phyloP scores from a whole-genome alignment of 169 alveolate genomes.

The Cryptosporidium ubiquitum region DNA sequence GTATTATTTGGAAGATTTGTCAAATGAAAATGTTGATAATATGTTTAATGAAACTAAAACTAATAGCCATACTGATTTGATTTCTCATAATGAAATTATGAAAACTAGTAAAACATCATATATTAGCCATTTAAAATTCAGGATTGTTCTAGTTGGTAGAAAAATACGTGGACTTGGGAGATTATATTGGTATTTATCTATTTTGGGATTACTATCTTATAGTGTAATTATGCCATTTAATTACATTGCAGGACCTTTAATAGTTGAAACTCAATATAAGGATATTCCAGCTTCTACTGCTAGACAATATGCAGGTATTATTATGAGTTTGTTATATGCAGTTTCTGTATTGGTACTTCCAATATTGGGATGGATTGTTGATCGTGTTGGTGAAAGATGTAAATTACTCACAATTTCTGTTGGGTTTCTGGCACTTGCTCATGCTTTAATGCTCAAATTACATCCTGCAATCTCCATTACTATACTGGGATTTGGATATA shows the following conservation, averaged over 20 bases:
- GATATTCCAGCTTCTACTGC: slow-evolving; percentile 72
- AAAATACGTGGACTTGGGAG: slow-evolving; percentile 56
- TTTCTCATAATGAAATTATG: slow-evolving; percentile 24
- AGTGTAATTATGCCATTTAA: slow-evolving; percentile 73
- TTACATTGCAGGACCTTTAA: slow-evolving; percentile 71
- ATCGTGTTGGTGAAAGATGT: slow-evolving; percentile 74
- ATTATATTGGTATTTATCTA: slow-evolving; percentile 57
- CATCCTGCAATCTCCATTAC: slow-evolving; percentile 72
- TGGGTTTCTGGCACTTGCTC: slow-evolving; percentile 61
- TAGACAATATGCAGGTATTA: slow-evolving; percentile 70
- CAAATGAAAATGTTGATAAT: not conserved
- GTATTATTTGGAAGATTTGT: slow-evolving; percentile 41
- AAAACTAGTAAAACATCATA: not conserved
- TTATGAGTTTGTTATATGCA: slow-evolving; percentile 65
- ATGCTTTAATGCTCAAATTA: slow-evolving; percentile 55
- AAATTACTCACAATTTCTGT: slow-evolving; percentile 57
- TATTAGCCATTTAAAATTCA: slow-evolving; percentile 24
- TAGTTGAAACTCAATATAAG: slow-evolving; percentile 63
- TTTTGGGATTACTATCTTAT: slow-evolving; percentile 51
- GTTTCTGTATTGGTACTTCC: slow-evolving; percentile 73
- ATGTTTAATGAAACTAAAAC: slow-evolving; percentile 11
- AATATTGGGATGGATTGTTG: slow-evolving; percentile 68
- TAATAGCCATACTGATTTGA: slow-evolving; percentile 12
- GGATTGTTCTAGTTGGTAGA: slow-evolving; percentile 35
- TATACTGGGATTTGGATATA: slow-evolving; percentile 70